Base-by-base conservation (phyloP, 2,329 filamentous ascomycete genomes). In the Talaromyces sp. region DNA sequence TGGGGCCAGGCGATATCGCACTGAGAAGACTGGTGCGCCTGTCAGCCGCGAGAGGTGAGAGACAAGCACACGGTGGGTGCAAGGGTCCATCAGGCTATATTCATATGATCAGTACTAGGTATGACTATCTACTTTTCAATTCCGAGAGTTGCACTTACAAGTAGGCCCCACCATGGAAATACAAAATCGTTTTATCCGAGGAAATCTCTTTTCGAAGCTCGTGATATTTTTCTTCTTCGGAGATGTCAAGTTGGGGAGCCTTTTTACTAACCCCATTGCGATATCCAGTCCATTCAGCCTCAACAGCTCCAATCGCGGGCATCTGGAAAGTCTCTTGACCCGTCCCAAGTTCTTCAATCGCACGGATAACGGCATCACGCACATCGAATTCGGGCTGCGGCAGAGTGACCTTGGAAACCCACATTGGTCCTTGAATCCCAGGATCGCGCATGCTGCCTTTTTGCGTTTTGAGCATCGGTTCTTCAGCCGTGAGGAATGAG, bases 351-450 rank as follows among this genome's bases (percentile, higher is more conserved):
- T 68, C 61, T 43, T 74, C 67, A 37, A 78, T 72, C 10, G 72
- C 75, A 39, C 64, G 63, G 7, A 73, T 46, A 14, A 79, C 63
- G 2, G 71, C 70, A 24, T 70, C 65, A 42, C 68, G 67, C 9
- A 75, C 68, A 40, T 70, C 70, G 77, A 83, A 52, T 42, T 73
- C 79, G 0, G 82, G 88, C 2, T 75, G 74, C 0, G 84, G 82
- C 14, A 90, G 75, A 0, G 81, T 82, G 37, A 89, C 86, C 49
- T 84, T 88, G 63, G 86, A 87, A 20, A 96, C 80, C 92, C 92
- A 97, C 59, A 94, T 85, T 40, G 82, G 83, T 3, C 91, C 91
- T 67, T 90, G 91, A 66, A 95, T 77, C 0, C 84, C 85, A 0
- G 82, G 82, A 49, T 89, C 87, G 52, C 78, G 83, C 40, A 82